phyloP scores from a whole-genome alignment of 257 asterid genomes.

The Capsicum chinense region DNA sequence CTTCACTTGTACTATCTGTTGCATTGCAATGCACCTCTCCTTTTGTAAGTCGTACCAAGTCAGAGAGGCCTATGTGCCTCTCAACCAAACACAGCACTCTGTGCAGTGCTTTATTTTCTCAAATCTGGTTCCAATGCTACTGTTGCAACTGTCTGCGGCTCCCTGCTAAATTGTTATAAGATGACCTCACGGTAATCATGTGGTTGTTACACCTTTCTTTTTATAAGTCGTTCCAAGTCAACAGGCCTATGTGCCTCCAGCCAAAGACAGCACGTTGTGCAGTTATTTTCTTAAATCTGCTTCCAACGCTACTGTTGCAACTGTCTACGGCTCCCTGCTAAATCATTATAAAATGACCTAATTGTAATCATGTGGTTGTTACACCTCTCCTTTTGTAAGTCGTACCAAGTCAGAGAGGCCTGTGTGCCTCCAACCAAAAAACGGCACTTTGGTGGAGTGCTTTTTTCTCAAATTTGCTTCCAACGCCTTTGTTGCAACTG shows the following conservation, averaged over 20 bases:
- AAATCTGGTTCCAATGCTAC: not conserved
- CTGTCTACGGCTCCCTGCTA: not conserved
- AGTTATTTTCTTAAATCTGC: not conserved
- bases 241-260: not conserved
- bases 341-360: not conserved
- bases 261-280: conserved; percentile 14
- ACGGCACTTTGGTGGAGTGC: too few relatives aligned
- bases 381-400: too few relatives aligned
- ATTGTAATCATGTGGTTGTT: not conserved
- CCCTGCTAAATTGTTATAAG: not conserved
- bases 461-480: too few relatives aligned
- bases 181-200: not conserved
- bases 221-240: not conserved
- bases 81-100: not conserved
- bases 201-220: not conserved
- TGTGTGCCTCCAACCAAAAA: too few relatives aligned
- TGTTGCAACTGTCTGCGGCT: not conserved
- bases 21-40: not conserved
- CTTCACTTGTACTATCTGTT: not conserved
- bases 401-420: too few relatives aligned
- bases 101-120: not conserved
- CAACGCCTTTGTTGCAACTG: too few relatives aligned
- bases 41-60: not conserved
- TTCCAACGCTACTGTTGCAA: not conserved
- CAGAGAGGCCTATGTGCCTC: conserved; percentile 1